Evolutionary conservation across 805 yeast genomes (phyloP).

Genomic region (Schwanniomyces sp.): DNA sequence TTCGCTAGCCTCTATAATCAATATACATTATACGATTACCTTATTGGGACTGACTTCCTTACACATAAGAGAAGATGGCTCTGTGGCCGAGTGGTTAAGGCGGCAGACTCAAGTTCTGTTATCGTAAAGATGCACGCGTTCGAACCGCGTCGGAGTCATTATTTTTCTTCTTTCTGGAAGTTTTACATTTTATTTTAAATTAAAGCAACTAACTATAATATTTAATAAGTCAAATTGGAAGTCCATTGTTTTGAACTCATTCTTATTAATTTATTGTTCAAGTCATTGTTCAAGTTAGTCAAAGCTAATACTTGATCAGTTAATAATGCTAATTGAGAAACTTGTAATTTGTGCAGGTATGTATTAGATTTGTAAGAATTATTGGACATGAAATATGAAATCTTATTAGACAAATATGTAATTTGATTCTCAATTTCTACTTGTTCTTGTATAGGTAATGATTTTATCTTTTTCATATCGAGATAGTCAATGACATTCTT

Average conservation of each 20-base stretch:
- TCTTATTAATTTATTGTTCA: conserved; percentile 14
- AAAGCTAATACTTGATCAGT: conserved; percentile 28
- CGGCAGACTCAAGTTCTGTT: conserved; percentile 14
- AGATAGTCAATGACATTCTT: conserved; percentile 19
- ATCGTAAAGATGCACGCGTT: conserved; percentile 14
- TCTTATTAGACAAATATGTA: conserved; percentile 26
- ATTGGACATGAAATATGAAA: conserved; percentile 12
- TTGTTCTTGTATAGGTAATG: conserved; percentile 1
- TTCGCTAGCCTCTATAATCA: no score
- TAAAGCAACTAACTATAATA: background rate
- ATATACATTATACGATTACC: no score
- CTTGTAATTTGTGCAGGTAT: conserved; percentile 15
- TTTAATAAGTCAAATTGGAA: background rate
- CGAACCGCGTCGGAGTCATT: conserved; percentile 14
- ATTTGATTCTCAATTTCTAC: conserved; percentile 22
- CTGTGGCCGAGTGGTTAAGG: conserved; percentile 15
- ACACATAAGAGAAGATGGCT: conserved; percentile 4
- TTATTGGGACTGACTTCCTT: no score
- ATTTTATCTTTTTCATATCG: background rate
- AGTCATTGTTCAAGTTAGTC: conserved; percentile 16
- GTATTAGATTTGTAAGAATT: background rate
- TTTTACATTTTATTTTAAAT: background rate
- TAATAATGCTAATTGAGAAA: conserved; percentile 29
- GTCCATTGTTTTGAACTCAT: conserved; percentile 7
- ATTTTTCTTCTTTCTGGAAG: conserved; percentile 3